phyloP scores from a whole-genome alignment of 2,329 filamentous ascomycete genomes.

The Hypoxylon sp. region DNA sequence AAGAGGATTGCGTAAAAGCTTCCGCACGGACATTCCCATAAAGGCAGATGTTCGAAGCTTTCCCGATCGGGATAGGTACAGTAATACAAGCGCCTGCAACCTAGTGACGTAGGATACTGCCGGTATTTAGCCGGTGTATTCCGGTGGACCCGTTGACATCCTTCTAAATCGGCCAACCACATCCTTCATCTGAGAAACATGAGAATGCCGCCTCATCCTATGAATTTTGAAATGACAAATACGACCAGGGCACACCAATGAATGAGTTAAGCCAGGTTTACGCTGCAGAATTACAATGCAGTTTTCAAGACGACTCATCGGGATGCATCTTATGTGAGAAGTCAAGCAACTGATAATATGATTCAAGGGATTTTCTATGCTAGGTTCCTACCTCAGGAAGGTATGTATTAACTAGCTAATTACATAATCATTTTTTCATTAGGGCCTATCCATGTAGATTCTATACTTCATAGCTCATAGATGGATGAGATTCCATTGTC shows the following conservation, averaged over 20 bases:
- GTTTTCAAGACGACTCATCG: background rate
- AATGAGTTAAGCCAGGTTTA: conserved; percentile 1
- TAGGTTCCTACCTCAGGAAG: conserved; percentile 76
- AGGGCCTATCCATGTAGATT: too few relatives aligned
- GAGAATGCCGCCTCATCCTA: conserved; percentile 14
- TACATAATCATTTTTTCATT: background rate
- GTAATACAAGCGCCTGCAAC: conserved; percentile 24
- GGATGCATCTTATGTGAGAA: conserved; percentile 19
- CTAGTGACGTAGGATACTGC: conserved; percentile 13
- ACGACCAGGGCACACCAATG: background rate
- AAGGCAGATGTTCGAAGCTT: conserved; percentile 34
- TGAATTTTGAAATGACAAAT: background rate
- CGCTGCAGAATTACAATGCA: conserved; percentile 7
- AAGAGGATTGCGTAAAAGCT: conserved; percentile 20
- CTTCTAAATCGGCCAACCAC: conserved; percentile 18
- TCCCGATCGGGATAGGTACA: conserved; percentile 31
- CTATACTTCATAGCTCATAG: background rate
- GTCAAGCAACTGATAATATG: conserved; percentile 61
- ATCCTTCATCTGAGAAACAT: conserved; percentile 14
- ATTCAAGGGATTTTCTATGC: conserved; percentile 81
- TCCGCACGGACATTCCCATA: conserved; percentile 11
- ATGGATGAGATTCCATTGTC: background rate
- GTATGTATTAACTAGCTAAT: too few relatives aligned
- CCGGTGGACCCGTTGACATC: background rate
- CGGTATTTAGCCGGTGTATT: conserved; percentile 34